Base-by-base conservation (phyloP, 2,329 filamentous ascomycete genomes). In the Grosmannia huntii region DNA sequence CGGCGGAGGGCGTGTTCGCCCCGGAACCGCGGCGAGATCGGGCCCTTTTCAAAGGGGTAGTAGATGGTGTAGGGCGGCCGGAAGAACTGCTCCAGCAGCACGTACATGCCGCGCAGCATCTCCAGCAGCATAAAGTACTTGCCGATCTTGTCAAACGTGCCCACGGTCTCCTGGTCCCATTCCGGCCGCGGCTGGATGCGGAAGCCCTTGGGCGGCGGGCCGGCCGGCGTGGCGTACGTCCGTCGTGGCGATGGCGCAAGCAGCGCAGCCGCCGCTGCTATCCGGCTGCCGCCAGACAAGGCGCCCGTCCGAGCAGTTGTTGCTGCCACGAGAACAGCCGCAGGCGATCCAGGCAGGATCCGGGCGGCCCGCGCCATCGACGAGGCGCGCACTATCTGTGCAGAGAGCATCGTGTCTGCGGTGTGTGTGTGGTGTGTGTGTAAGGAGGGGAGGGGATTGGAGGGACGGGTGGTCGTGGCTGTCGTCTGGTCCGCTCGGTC, bases 41-140 rank as follows among this genome's bases (percentile, higher is more conserved):
- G 94, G 53, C 94, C 94, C 80, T 99, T 99, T 73, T 99, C 94
- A 74, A 96, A 99, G 50, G 94, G 94, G 71, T 99, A 99, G 79
- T 84, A 96, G 70, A 99, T 99, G 55, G 94, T 99, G 75, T 97
- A 97, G 88, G 94, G 91, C 75, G 92, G 90, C 73, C 94, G 81
- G 80, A 99, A 97, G 82, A 87, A 99, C 78, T 99, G 92, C 82
- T 99, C 94, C 70, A 99, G 71, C 73, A 94, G 84, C 65, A 99
- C 85, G 70, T 96, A 99, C 94, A 99, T 97, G 73, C 94, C 94
- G 69, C 94, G 85, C 72, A 89, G 81, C 87, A 97, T 94, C 80
- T 99, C 94, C 57, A 88, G 85, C 79, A 97, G 77, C 70, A 99
- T 81, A 76, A 99, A 99, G 79, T 90, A 97, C 71, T 91, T 94